Conservation (phyloP, 192 early-diverging fungal species). For the Tieghemiomyces parasiticus region DNA sequence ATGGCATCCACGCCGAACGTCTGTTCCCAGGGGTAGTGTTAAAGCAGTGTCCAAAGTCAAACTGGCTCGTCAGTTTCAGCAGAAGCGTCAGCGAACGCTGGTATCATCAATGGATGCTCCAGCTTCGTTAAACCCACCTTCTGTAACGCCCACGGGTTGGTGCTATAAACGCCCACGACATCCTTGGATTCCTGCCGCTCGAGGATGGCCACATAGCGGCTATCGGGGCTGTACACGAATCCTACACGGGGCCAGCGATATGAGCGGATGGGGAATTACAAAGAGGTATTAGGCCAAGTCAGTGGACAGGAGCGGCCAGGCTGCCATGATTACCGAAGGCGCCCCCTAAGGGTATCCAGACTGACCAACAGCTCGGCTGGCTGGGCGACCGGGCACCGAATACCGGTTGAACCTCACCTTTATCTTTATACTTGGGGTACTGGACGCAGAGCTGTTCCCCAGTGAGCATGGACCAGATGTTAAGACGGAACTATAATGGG, state of each 20-base stretch:
- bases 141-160: slow-evolving; percentile 20
- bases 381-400: neutral
- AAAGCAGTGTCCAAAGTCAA: neutral
- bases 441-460: slow-evolving; percentile 23
- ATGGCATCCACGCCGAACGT: slow-evolving; percentile 48
- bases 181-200: slow-evolving; percentile 31
- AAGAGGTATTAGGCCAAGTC: neutral
- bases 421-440: slow-evolving; percentile 17
- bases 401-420: neutral
- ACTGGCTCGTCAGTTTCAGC: neutral
- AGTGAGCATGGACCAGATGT: slow-evolving; percentile 22
- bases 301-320: neutral
- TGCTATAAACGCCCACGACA: slow-evolving; percentile 21
- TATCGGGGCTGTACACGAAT: slow-evolving; percentile 20
- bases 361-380: neutral
- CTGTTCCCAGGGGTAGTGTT: slow-evolving; percentile 24
- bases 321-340: neutral
- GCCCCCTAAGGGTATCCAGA: neutral
- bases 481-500: slow-evolving; percentile 17
- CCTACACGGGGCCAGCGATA: neutral
- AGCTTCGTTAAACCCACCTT: no score
- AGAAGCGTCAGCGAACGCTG: neutral
- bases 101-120: neutral
- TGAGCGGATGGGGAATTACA: neutral
- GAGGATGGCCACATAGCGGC: slow-evolving; percentile 20